phyloP scores from a whole-genome alignment of 768 basidiomycete species.

The Coprinellus aureogranulatus region DNA sequence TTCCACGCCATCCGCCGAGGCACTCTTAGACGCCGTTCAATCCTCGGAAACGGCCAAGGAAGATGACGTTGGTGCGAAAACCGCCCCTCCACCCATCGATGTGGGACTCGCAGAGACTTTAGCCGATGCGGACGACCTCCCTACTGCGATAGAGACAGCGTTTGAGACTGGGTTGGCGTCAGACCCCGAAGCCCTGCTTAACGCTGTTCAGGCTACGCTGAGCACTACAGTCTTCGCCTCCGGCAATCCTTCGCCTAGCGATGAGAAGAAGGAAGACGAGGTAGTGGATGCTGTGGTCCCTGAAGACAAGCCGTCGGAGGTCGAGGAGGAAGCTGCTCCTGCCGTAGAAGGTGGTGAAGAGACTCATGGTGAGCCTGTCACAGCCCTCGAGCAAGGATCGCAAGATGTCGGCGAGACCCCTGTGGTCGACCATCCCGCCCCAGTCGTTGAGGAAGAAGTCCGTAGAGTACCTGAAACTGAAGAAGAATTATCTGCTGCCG shows the following conservation, averaged over 20 bases:
- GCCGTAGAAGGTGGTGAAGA: too few relatives aligned
- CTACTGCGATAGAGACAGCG: slow-evolving; percentile 5
- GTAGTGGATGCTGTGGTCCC: too few relatives aligned
- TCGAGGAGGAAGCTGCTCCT: too few relatives aligned
- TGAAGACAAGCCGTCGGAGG: too few relatives aligned
- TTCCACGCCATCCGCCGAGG: not conserved
- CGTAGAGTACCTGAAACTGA: too few relatives aligned
- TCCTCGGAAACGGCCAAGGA: not conserved
- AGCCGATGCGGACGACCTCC: slow-evolving; percentile 2
- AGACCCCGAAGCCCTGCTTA: slow-evolving; percentile 5
- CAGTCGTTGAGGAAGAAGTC: too few relatives aligned
- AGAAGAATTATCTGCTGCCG: too few relatives aligned
- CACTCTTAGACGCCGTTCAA: not conserved
- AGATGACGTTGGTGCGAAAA: not conserved
- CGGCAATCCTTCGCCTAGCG: not conserved
- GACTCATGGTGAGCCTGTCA: too few relatives aligned
- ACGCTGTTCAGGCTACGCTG: slow-evolving; percentile 9
- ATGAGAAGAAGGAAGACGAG: not conserved
- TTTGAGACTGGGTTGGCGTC: slow-evolving; percentile 3
- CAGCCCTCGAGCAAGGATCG: too few relatives aligned
- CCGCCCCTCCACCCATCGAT: not conserved
- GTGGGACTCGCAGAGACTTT: not conserved
- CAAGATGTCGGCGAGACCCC: too few relatives aligned
- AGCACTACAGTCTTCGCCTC: not conserved
- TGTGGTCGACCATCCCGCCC: too few relatives aligned